Evolutionary conservation across 1,139 yeast species (phyloP).

Genomic region (Zygosaccharomyces pseudobailii): DNA sequence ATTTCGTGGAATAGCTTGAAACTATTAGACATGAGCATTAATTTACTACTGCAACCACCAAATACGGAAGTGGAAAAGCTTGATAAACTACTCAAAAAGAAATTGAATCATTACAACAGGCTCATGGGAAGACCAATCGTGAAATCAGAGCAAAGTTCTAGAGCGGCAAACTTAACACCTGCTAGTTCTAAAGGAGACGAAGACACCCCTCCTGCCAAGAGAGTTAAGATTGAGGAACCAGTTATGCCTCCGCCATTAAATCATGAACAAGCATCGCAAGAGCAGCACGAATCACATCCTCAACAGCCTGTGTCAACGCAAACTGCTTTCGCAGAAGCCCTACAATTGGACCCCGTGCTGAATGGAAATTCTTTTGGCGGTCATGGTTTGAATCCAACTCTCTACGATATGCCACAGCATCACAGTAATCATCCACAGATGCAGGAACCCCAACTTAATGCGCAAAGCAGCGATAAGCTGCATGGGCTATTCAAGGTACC

Average conservation of each 20-base stretch:
- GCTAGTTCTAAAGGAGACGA: constrained; percentile 11
- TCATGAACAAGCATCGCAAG: neutral
- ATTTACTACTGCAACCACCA: constrained; percentile 41
- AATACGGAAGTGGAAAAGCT: constrained; percentile 26
- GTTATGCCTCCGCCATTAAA: neutral
- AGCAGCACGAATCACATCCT: neutral
- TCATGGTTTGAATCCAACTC: constrained; percentile 20
- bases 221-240: constrained; percentile 16
- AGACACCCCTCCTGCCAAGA: constrained; percentile 13
- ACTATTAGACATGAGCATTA: constrained; percentile 53
- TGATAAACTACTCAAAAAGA: constrained; percentile 29
- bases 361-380: constrained; percentile 25
- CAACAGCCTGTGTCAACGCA: constrained; percentile 14
- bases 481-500: constrained; percentile 27
- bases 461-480: neutral
- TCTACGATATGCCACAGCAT: neutral
- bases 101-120: constrained; percentile 27
- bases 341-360: constrained; percentile 28
- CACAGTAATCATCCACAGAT: neutral
- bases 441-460: neutral
- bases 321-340: constrained; percentile 28
- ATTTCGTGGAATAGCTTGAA: constrained; percentile 53
- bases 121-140: constrained; percentile 24
- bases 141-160: constrained; percentile 7
- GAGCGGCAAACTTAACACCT: constrained; percentile 9